Conservation (phyloP, 768 basidiomycete species). For the Trametes cinnabarina region DNA sequence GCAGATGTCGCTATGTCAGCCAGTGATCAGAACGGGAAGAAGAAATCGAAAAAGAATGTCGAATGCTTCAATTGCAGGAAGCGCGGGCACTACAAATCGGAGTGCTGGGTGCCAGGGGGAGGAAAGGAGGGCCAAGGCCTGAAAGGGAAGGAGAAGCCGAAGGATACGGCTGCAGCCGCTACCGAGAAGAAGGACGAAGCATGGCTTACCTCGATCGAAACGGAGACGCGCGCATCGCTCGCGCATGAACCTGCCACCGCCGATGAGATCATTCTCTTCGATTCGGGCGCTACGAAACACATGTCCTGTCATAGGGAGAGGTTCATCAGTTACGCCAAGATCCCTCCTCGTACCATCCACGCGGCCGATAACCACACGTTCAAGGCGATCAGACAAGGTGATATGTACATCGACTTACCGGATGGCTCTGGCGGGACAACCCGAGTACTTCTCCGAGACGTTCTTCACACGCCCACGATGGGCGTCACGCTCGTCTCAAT, state of each 20-base stretch:
- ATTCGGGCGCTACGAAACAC: slow-evolving; percentile 35
- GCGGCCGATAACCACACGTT: too few species aligned
- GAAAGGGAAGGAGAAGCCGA: slow-evolving; percentile 20
- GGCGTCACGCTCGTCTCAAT: too few species aligned
- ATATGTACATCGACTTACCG: too few species aligned
- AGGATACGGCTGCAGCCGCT: too few species aligned
- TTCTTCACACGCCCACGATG: too few species aligned
- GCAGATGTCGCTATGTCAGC: slow-evolving; percentile 3
- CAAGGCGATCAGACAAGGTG: too few species aligned
- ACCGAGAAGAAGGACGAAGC: too few species aligned
- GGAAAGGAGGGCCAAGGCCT: slow-evolving; percentile 38
- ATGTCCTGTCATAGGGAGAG: slow-evolving; percentile 31
- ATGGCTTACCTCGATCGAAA: too few species aligned
- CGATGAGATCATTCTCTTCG: slow-evolving; percentile 27
- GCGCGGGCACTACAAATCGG: slow-evolving; percentile 26
- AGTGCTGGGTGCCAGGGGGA: slow-evolving; percentile 35
- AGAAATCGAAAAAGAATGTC: background rate
- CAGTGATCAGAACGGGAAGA: background rate
- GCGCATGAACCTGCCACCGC: background rate
- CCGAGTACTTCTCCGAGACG: too few species aligned
- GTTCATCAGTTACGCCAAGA: slow-evolving; percentile 28
- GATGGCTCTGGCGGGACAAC: too few species aligned
- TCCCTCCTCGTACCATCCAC: too few species aligned
- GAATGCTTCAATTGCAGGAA: slow-evolving; percentile 32
- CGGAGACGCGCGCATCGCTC: too few species aligned